These are phyloP conservation scores for Salix viminalis DNA, from an alignment of 345 rosid species.

Conservation along the genomic window DNA sequence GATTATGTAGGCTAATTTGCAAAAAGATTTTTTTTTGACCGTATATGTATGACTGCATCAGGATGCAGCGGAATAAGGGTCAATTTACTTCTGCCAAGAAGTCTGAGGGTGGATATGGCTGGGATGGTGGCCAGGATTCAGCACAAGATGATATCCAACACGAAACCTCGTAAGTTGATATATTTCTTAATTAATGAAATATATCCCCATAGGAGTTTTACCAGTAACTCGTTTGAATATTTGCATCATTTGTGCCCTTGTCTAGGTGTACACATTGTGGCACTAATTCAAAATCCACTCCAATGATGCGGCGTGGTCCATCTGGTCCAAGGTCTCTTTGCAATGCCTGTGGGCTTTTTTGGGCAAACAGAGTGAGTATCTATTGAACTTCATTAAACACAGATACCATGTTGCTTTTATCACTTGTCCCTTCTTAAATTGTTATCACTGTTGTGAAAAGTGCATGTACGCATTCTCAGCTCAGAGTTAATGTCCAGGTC, in stretches of 20 bases:
- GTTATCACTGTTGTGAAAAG: neutral
- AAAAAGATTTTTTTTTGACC: neutral
- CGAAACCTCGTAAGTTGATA: constrained; percentile 64
- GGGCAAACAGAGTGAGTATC: constrained; percentile 74
- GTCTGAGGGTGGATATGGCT: constrained; percentile 57
- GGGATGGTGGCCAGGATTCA: constrained; percentile 57
- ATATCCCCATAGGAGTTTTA: neutral
- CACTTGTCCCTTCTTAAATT: neutral
- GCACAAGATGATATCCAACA: constrained; percentile 61
- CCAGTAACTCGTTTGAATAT: neutral
- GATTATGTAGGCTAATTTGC: neutral
- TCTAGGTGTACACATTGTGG: constrained; percentile 91
- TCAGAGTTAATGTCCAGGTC: neutral
- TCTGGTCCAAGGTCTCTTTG: constrained; percentile 94
- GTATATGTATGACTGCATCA: constrained; percentile 21
- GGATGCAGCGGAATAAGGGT: constrained; percentile 97
- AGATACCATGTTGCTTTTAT: neutral
- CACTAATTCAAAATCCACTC: constrained; percentile 73
- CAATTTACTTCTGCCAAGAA: constrained; percentile 88
- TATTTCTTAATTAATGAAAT: neutral
- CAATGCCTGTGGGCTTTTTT: constrained; percentile 97
- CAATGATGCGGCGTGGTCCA: constrained; percentile 99
- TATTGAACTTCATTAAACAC: neutral
- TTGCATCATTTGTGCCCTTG: neutral
- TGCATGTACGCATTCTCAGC: neutral